A percentile compares a stretch with the other conserved stretches of the same genome.
Conservation (phyloP, 306 rosid species). For the Castanopsis chinensis region DNA sequence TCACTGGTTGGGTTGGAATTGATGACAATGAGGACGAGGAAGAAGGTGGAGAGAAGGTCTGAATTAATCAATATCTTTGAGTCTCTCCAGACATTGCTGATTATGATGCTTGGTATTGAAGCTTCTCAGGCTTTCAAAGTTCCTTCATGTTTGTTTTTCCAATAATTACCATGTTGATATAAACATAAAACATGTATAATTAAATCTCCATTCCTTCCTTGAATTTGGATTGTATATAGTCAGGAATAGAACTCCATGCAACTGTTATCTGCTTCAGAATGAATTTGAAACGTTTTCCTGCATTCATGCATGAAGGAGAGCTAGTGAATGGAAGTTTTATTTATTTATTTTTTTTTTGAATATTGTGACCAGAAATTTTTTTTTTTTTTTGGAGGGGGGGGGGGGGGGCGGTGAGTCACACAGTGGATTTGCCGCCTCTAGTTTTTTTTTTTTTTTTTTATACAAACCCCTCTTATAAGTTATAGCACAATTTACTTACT, state of each 20-base stretch:
- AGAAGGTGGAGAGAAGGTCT: constrained; percentile 20
- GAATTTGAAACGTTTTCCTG: background rate
- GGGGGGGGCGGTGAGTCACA: background rate
- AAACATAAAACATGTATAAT: constrained; percentile 4
- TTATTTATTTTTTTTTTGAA: background rate
- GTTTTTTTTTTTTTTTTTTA: too few species aligned
- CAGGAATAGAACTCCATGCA: constrained; percentile 26
- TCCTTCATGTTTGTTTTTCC: constrained; percentile 22
- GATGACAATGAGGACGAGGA: constrained; percentile 85
- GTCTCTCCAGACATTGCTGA: background rate
- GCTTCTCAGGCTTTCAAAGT: constrained; percentile 21
- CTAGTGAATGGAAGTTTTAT: background rate
- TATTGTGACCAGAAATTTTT: background rate
- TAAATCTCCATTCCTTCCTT: constrained; percentile 17
- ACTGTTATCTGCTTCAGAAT: background rate
- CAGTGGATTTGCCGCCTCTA: too few species aligned
- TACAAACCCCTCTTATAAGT: too few species aligned
- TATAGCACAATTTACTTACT: too few species aligned
- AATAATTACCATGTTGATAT: constrained; percentile 37
- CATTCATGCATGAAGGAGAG: background rate
- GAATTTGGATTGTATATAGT: constrained; percentile 36
- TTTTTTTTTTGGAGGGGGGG: background rate
- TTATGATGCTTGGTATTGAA: background rate
- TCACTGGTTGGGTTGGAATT: constrained; percentile 93
- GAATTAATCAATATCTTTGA: constrained; percentile 12